Evolutionary conservation across 2,329 filamentous ascomycete genomes (phyloP).

Genomic region (Colletotrichum zoysiae): DNA sequence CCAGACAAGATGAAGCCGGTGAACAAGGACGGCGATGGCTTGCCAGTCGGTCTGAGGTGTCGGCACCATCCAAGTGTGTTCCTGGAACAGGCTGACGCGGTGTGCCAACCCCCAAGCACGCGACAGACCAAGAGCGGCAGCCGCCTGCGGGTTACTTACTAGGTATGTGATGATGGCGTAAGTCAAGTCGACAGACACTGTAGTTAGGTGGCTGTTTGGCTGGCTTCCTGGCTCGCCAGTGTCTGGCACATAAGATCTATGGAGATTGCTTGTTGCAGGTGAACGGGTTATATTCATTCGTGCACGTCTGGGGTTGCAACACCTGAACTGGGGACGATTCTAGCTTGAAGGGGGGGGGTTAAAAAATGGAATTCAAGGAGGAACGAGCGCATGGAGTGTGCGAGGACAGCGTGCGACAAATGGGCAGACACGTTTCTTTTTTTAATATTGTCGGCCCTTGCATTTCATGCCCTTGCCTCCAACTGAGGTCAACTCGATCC

Average conservation of each 20-base stretch:
- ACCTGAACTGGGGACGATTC: background rate
- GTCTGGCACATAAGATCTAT: background rate
- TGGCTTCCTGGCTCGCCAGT: background rate
- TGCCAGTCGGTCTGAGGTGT: background rate
- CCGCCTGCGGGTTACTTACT: no score
- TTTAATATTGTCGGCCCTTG: background rate
- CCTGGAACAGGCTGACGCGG: background rate
- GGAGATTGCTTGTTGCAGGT: background rate
- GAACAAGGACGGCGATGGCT: background rate
- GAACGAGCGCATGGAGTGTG: background rate
- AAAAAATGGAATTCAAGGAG: background rate
- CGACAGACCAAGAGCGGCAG: no score
- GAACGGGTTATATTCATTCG: background rate
- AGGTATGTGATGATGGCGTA: background rate
- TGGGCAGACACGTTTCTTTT: background rate
- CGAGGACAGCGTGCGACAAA: background rate
- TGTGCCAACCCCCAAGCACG: background rate
- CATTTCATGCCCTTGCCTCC: background rate
- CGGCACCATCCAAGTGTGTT: background rate
- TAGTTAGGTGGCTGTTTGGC: background rate
- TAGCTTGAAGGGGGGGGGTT: background rate
- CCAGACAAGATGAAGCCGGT: conserved; percentile 1
- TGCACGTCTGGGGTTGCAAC: background rate
- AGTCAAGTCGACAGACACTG: background rate
- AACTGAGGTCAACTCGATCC: conserved; percentile 2